Conservation (phyloP, 2,329 filamentous ascomycete genomes). For the Talaromyces sp. region DNA sequence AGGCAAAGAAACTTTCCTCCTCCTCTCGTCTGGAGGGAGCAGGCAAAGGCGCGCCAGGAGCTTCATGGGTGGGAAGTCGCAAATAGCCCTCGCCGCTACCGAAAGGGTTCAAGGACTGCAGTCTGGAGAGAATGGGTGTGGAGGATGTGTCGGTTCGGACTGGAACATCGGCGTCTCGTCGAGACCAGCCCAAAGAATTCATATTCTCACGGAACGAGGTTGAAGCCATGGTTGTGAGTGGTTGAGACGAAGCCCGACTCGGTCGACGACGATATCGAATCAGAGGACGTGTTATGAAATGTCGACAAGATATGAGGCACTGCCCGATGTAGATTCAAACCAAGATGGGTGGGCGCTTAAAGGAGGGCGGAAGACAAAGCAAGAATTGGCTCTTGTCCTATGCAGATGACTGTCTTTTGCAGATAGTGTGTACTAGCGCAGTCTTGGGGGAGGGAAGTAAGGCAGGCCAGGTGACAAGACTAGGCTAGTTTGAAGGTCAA, state of each 20-base stretch:
- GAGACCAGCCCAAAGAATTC: constrained; percentile 91
- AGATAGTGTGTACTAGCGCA: not conserved
- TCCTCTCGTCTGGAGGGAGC: constrained; percentile 82
- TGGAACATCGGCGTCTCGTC: constrained; percentile 71
- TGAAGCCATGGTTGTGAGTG: constrained; percentile 64
- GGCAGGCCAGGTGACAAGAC: not conserved
- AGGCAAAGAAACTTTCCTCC: constrained; percentile 89
- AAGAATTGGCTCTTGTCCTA: constrained; percentile 4
- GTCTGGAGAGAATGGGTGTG: constrained; percentile 69
- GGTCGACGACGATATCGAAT: not conserved
- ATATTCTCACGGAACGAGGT: constrained; percentile 88
- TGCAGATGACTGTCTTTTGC: not conserved
- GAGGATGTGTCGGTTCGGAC: constrained; percentile 60
- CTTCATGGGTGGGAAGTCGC: constrained; percentile 78
- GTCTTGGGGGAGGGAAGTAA: not conserved
- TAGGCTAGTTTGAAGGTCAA: not conserved
- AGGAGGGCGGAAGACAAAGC: not conserved
- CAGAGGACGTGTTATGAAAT: not conserved
- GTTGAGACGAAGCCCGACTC: not conserved
- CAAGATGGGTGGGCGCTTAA: not conserved
- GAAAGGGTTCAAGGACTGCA: constrained; percentile 86
- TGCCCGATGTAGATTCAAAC: not conserved
- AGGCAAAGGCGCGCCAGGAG: constrained; percentile 76
- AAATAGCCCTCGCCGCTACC: constrained; percentile 74
- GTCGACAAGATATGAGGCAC: not conserved